Evolutionary conservation across 371 early-diverging fungal genomes (phyloP).

Genomic region (Mucor mucedo): DNA sequence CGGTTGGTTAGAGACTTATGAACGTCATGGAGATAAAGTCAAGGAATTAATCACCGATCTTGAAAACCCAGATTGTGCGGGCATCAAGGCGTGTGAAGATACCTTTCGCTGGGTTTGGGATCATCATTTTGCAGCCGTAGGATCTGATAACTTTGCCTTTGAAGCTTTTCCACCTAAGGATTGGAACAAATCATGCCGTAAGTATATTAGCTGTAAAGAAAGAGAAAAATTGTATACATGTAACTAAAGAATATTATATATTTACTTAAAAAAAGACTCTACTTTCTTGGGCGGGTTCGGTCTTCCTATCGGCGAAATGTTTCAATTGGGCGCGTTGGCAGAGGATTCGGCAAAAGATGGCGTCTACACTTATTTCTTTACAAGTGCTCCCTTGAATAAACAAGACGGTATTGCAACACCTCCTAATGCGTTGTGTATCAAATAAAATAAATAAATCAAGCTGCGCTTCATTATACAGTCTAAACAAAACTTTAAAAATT

Average conservation of each 20-base stretch:
- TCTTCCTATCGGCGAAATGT: slow-evolving; percentile 53
- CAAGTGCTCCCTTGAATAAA: slow-evolving; percentile 51
- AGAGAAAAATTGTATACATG: too few species aligned
- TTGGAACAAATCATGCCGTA: slow-evolving; percentile 34
- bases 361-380: slow-evolving; percentile 45
- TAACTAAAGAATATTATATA: background rate
- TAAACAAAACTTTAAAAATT: too few species aligned
- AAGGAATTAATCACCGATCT: slow-evolving; percentile 16
- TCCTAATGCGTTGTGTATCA: slow-evolving; percentile 51
- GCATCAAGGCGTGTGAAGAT: slow-evolving; percentile 48
- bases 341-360: slow-evolving; percentile 45
- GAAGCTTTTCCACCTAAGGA: slow-evolving; percentile 45
- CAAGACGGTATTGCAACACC: slow-evolving; percentile 46
- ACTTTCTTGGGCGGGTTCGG: slow-evolving; percentile 47
- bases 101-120: slow-evolving; percentile 52
- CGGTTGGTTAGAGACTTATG: slow-evolving; percentile 42
- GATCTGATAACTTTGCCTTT: slow-evolving; percentile 38
- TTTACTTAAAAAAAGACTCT: slow-evolving; percentile 26
- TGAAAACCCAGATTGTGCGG: slow-evolving; percentile 28
- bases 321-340: slow-evolving; percentile 43
- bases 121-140: slow-evolving; percentile 51
- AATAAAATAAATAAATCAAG: slow-evolving; percentile 25
- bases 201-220: background rate
- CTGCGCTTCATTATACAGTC: too few species aligned
- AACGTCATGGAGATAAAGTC: slow-evolving; percentile 15